Evolutionary conservation across 129 eudicot species (phyloP).

Genomic region (Smallanthus sonchifolius): DNA sequence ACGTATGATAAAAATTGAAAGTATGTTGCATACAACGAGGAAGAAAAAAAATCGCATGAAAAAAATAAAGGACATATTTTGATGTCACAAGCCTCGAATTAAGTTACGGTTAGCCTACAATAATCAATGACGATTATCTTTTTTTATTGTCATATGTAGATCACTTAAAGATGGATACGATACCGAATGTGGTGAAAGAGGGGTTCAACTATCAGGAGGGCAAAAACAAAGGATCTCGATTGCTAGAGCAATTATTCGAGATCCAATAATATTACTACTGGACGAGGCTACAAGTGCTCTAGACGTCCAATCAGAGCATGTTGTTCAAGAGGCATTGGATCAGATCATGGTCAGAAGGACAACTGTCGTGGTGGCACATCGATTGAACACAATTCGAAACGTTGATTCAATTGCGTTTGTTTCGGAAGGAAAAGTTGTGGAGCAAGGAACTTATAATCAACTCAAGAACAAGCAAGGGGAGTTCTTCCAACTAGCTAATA

Average conservation of each 20-base stretch:
- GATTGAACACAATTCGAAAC: slow-evolving; percentile 74
- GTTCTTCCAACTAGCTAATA: slow-evolving; percentile 71
- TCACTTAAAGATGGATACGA: slow-evolving; percentile 75
- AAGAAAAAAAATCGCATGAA: too few species aligned
- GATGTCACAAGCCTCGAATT: too few species aligned
- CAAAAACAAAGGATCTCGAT: slow-evolving; percentile 86
- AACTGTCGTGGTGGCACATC: slow-evolving; percentile 83
- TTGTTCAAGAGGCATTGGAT: slow-evolving; percentile 85
- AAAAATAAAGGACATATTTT: too few species aligned
- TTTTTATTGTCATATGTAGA: slow-evolving; percentile 21
- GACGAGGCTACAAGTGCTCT: slow-evolving; percentile 95
- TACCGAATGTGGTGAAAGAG: slow-evolving; percentile 91
- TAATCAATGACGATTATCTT: not conserved
- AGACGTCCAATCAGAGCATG: slow-evolving; percentile 80
- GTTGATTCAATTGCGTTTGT: slow-evolving; percentile 71
- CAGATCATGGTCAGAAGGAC: slow-evolving; percentile 85
- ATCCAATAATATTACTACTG: slow-evolving; percentile 55
- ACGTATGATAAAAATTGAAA: too few species aligned
- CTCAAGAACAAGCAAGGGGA: slow-evolving; percentile 77
- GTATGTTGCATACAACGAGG: too few species aligned
- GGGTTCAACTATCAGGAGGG: slow-evolving; percentile 89
- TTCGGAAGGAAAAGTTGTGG: slow-evolving; percentile 78
- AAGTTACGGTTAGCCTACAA: too few species aligned
- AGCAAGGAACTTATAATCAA: slow-evolving; percentile 63
- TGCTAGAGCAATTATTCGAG: slow-evolving; percentile 72